These are phyloP conservation scores for Lactarius indigo DNA, from an alignment of 768 basidiomycete genomes.

Conservation along the genomic window DNA sequence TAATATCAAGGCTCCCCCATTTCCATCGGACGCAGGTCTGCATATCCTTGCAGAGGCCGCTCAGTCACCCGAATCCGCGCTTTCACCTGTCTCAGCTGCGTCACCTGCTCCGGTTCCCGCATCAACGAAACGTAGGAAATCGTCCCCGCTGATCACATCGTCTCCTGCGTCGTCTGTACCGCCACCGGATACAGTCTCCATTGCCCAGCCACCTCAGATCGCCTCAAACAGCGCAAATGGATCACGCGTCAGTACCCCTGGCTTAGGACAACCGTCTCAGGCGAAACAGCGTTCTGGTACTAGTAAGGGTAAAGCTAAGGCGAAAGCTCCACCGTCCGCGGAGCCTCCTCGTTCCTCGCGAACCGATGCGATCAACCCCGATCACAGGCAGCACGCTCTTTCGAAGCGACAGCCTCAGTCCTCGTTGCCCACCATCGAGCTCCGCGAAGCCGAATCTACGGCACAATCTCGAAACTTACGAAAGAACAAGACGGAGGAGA, in stretches of 20 bases:
- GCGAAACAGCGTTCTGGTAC: background rate
- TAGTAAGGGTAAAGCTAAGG: slow-evolving; percentile 3
- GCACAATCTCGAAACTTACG: background rate
- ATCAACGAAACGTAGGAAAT: slow-evolving; percentile 12
- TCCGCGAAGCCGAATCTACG: background rate
- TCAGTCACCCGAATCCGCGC: slow-evolving; percentile 17
- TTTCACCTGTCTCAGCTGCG: slow-evolving; percentile 5
- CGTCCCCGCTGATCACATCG: slow-evolving; percentile 5
- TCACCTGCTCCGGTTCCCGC: background rate
- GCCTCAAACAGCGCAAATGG: background rate
- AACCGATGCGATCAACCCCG: background rate
- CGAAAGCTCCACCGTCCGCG: background rate
- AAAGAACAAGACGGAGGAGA: background rate
- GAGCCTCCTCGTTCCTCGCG: background rate
- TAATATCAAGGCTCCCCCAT: background rate
- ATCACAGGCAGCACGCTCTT: background rate
- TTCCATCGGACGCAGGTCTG: slow-evolving; percentile 7
- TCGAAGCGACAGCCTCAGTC: background rate
- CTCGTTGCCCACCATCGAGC: background rate
- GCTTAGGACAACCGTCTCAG: background rate
- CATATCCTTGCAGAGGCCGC: slow-evolving; percentile 19
- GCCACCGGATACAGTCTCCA: background rate
- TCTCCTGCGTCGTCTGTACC: slow-evolving; percentile 6
- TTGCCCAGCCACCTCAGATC: background rate
- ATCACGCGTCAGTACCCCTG: background rate